phyloP scores from a whole-genome alignment of 2,329 filamentous ascomycete species.

The Monilinia vaccinii-corymbosi region DNA sequence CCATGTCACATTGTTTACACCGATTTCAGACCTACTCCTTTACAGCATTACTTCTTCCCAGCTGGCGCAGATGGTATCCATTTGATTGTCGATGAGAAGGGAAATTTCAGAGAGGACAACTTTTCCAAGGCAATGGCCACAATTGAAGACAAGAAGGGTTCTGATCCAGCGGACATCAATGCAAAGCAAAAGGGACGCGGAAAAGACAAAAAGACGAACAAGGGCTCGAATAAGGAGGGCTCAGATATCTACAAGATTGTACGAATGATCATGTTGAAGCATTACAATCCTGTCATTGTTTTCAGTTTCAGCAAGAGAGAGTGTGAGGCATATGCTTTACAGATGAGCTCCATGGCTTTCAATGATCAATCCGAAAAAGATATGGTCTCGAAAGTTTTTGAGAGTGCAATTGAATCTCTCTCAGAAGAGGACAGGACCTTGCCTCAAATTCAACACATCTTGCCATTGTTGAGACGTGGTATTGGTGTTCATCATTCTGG shows the following conservation, averaged over 20 bases:
- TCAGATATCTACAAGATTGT: slow-evolving; percentile 96
- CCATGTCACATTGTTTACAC: slow-evolving; percentile 99
- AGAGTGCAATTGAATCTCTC: slow-evolving; percentile 83
- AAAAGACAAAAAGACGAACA: slow-evolving; percentile 86
- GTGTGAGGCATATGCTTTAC: slow-evolving; percentile 81
- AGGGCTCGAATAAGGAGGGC: slow-evolving; percentile 65
- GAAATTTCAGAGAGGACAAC: slow-evolving; percentile 90
- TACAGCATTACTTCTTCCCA: slow-evolving; percentile 98
- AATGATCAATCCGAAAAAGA: slow-evolving; percentile 94
- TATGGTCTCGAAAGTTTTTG: slow-evolving; percentile 90
- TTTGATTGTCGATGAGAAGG: slow-evolving; percentile 93
- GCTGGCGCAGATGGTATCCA: slow-evolving; percentile 87
- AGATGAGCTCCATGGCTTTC: slow-evolving; percentile 81
- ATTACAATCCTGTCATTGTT: slow-evolving; percentile 95
- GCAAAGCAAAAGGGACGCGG: slow-evolving; percentile 79
- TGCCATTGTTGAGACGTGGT: slow-evolving; percentile 80
- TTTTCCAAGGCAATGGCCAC: slow-evolving; percentile 93
- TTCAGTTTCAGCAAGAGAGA: slow-evolving; percentile 99
- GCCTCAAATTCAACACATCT: slow-evolving; percentile 82
- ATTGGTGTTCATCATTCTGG: slow-evolving; percentile 98
- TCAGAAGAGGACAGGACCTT: slow-evolving; percentile 85
- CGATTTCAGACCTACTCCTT: slow-evolving; percentile 89
- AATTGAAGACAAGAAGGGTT: slow-evolving; percentile 79
- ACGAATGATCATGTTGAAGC: slow-evolving; percentile 97
- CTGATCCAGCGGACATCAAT: slow-evolving; percentile 69